These are phyloP conservation scores for Xylariaceae sp. DNA, from an alignment of 2,329 filamentous ascomycete species.

Conservation along the genomic window DNA sequence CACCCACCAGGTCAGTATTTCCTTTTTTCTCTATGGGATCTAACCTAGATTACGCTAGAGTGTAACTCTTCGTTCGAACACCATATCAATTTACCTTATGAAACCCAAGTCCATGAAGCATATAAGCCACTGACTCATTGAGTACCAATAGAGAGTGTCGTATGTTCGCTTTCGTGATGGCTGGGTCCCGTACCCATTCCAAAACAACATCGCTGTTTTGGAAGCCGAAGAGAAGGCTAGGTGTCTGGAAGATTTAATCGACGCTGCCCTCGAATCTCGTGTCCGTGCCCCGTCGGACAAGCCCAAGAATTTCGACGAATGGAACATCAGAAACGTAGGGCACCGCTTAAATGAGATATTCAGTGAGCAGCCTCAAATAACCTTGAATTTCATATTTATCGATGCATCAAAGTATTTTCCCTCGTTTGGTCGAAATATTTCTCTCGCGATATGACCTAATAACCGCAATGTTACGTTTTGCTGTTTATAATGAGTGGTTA, in stretches of 20 bases:
- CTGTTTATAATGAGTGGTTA: background rate
- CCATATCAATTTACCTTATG: no score
- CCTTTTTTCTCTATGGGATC: background rate
- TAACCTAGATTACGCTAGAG: no score
- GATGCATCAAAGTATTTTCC: no score
- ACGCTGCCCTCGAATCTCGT: slow-evolving; percentile 84
- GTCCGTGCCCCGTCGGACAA: slow-evolving; percentile 76
- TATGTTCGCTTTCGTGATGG: slow-evolving; percentile 95
- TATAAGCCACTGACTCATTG: background rate
- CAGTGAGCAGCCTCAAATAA: slow-evolving; percentile 50
- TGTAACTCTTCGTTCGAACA: no score
- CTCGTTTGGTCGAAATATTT: no score
- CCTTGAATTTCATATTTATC: no score
- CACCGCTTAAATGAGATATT: slow-evolving; percentile 89
- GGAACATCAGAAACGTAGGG: slow-evolving; percentile 92
- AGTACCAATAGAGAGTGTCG: slow-evolving; percentile 73
- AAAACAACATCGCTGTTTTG: slow-evolving; percentile 99
- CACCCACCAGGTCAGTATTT: slow-evolving; percentile 70
- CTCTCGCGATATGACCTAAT: no score
- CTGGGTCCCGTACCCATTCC: slow-evolving; percentile 99
- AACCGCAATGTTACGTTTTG: background rate
- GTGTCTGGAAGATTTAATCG: slow-evolving; percentile 93
- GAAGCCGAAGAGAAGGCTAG: slow-evolving; percentile 95
- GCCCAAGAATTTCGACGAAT: slow-evolving; percentile 96
- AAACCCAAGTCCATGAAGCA: no score